Percentiles rank a stretch among this genome's conserved stretches.
Evolutionary conservation across 495 filamentous ascomycete species (phyloP).

Genomic region (Aspergillus heteromorphus): DNA sequence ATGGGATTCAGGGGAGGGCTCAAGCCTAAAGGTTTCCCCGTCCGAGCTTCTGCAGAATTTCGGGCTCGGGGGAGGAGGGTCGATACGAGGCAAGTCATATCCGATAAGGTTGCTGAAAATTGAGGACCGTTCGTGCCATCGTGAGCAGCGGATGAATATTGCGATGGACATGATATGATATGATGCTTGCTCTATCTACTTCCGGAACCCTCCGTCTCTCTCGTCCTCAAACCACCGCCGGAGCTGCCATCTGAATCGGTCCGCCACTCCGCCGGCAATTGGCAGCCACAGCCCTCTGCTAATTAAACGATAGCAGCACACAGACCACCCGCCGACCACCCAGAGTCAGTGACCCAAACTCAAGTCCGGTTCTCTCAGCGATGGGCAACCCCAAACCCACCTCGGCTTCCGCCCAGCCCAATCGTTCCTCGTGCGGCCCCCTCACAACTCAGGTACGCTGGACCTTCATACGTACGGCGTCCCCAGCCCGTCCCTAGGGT

Average conservation of each 20-base stretch:
- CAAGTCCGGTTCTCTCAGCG: constrained; percentile 2
- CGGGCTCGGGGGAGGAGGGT: background rate
- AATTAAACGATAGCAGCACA: constrained; percentile 3
- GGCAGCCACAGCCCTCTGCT: background rate
- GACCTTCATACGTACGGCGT: background rate
- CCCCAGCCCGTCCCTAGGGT: background rate
- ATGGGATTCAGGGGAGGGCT: background rate
- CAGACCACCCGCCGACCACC: constrained; percentile 1
- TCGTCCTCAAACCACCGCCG: background rate
- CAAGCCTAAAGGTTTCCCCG: background rate
- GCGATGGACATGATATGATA: too few species aligned
- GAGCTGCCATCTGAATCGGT: background rate
- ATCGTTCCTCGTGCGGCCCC: background rate
- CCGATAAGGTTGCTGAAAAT: background rate
- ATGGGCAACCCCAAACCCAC: background rate
- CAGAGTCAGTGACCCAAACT: background rate
- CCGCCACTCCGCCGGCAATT: background rate
- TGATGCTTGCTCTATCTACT: too few species aligned
- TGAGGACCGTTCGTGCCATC: background rate
- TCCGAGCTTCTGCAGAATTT: background rate
- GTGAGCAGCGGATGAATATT: background rate
- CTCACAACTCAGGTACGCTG: background rate
- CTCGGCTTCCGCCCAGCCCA: background rate
- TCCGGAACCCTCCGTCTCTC: too few species aligned
- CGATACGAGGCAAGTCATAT: too few species aligned